phyloP scores from a whole-genome alignment of 495 filamentous ascomycete species.

The Melanomma pulvis-pyrius region DNA sequence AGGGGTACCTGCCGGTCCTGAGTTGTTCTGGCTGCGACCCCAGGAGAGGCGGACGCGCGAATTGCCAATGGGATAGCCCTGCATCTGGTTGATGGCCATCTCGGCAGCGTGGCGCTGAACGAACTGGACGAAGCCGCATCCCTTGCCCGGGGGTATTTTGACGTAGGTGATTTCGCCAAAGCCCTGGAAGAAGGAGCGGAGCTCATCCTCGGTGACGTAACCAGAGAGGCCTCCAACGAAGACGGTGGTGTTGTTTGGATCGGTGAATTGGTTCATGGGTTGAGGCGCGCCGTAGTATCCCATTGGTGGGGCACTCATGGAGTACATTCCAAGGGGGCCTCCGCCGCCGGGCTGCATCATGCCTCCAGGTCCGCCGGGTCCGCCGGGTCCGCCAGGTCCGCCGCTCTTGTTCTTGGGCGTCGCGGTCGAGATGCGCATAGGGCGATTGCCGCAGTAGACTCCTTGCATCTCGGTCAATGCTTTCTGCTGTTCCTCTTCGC shows the following conservation, averaged over 20 bases:
- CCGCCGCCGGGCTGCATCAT: conserved; percentile 51
- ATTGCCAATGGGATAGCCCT: conserved; percentile 99
- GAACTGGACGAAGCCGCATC: conserved; percentile 98
- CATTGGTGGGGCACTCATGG: conserved; percentile 77
- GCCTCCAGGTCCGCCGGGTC: conserved; percentile 55
- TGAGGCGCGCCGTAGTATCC: conserved; percentile 82
- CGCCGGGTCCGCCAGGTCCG: conserved; percentile 57
- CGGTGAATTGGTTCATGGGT: conserved; percentile 99
- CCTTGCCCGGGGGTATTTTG: conserved; percentile 99
- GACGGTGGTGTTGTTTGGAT: conserved; percentile 99
- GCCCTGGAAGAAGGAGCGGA: conserved; percentile 98
- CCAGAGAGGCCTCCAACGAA: conserved; percentile 97
- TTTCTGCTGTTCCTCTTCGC: conserved; percentile 91
- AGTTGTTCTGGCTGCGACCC: conserved; percentile 99
- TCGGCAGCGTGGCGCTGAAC: conserved; percentile 98
- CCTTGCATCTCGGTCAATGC: conserved; percentile 98
- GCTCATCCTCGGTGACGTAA: conserved; percentile 98
- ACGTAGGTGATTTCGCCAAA: conserved; percentile 99
- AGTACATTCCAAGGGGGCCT: conserved; percentile 58
- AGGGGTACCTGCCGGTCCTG: conserved; percentile 92
- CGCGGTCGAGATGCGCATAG: conserved; percentile 97
- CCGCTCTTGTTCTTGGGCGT: conserved; percentile 91
- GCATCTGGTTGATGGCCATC: conserved; percentile 99
- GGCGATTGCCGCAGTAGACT: conserved; percentile 97
- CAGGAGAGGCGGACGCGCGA: conserved; percentile 95